Evolutionary conservation across 495 filamentous ascomycete species (phyloP), one percentile per base, ranked within the genome.

Genomic region (Daldinia loculata): DNA sequence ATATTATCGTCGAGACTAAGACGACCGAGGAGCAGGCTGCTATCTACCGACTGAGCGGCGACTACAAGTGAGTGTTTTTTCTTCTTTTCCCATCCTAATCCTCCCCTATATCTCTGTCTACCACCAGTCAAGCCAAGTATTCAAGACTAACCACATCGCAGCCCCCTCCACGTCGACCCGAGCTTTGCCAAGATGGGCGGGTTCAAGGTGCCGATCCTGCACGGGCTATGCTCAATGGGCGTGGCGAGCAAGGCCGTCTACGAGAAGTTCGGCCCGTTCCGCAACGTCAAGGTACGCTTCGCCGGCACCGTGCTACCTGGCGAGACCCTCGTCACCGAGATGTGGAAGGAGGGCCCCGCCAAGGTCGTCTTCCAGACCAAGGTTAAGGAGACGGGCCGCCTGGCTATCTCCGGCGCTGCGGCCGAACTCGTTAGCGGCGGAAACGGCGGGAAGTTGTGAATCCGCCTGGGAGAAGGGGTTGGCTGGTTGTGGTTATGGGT

Each of bases 231-330:
- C 87, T 97, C 93, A 81, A 93, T 99, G 69, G 95, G 96, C 66
- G 89, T 98, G 60, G 87, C 92, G 1, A 93, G 90, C 63, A 98
- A 97, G 87, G 92, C 93, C 68, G 89, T 99, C 50, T 91, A 94
- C 78, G 84, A 90, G 79, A 91, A 85, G 70, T 98, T 88, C 79
- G 95, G 95, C 22, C 80, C 85, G 61, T 96, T 90, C 83, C 93
- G 90, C 85, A 98, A 95, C 81, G 88, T 98, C 79, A 99, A 99
- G 87, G 95, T 98, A 6, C 83, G 95, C 67, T 99, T 99, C 82
- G 94, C 93, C 5, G 96, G 95, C 43, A 91, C 93, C 12, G 95
- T 99, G 2, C 72, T 95, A 26, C 96, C 95, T 1, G 96, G 95
- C 6, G 93, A 99, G 88, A 98, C 93, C 57, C 87, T 99, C 38